These are phyloP conservation scores for Candolleomyces efflorescens DNA, from an alignment of 768 basidiomycete genomes.

Conservation along the genomic window DNA sequence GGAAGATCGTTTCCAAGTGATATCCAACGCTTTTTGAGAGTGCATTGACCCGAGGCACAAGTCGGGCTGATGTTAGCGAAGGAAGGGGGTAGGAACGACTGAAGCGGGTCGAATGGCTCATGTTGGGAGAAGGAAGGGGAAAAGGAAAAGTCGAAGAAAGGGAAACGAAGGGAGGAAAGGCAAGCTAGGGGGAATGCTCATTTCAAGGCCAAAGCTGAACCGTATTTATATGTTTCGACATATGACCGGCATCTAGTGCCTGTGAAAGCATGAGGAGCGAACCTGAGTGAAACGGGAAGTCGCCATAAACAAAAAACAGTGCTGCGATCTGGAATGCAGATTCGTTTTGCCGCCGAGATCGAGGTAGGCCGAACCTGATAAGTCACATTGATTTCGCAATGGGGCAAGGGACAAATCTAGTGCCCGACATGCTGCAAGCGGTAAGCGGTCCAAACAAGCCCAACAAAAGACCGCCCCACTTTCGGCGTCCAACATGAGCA, in stretches of 20 bases:
- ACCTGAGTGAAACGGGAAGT: neutral
- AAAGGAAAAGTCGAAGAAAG: neutral
- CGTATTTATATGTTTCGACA: neutral
- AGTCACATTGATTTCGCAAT: conserved; percentile 2
- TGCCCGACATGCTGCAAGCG: neutral
- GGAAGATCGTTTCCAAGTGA: conserved; percentile 5
- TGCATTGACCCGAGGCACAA: neutral
- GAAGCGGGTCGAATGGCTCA: neutral
- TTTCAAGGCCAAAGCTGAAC: neutral
- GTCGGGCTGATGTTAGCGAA: neutral
- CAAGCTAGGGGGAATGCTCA: neutral
- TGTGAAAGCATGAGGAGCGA: neutral
- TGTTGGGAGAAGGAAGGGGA: neutral
- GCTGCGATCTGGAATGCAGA: conserved; percentile 1
- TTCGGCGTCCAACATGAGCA: no score
- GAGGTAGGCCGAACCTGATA: neutral
- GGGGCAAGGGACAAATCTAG: neutral
- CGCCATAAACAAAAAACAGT: neutral
- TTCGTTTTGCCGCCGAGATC: conserved; percentile 3
- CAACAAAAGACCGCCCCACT: neutral
- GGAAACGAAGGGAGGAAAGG: neutral
- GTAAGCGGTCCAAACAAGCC: neutral
- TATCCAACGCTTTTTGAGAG: neutral
- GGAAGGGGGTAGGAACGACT: neutral
- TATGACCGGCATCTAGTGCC: neutral